Evolutionary conservation across 2,329 filamentous ascomycete species (phyloP), one percentile per base, ranked within the genome.

Genomic region (Coniochaeta hoffmannii): DNA sequence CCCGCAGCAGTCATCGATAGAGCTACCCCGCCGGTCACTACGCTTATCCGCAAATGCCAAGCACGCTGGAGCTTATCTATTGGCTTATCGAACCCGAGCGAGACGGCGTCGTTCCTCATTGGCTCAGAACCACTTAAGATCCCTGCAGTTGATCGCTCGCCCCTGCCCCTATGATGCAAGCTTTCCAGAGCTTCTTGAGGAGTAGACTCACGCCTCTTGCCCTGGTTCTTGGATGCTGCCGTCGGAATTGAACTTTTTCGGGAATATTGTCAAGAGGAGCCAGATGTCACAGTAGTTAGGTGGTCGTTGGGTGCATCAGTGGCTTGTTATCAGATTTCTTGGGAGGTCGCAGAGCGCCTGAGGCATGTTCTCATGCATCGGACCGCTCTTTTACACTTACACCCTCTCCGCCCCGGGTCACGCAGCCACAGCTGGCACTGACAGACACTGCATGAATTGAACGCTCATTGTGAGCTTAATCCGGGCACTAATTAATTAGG

Each of bases 151-250:
- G 62, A 63, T 62, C 60, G 50, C 53, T 24, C 38, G 55, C 56
- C 59, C 59, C 60, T 59, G 57, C 49, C 49, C n/a, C 15, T 41
- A 60, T 62, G 61, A 62, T 61, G 59, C 15, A 19, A 28, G 11
- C 24, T 24, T 46, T 28, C 41, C 19, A 28, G 41, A 46, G 41
- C 41, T 22, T 46, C 41, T 46, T 4, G 24, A 22, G 36, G 17
- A 22, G 38, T 44, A 59, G 56, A 55, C 58, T 19, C 17, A 28
- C 44, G 46, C 57, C 58, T 58, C 58, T 61, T 56, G 35, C 31
- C 28, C 19, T 17, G 24, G 32, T 50, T 52, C 26, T 49, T 30
- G 38, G 36, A 22, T 19, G n/a, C 36, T 41, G 17, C 22, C 17
- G 22, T 41, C 35, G 12, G 3, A 19, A 14, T 36, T 36, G 35